Conservation (phyloP, 1,284 basidiomycete genomes). For the Cronartium quercuum region DNA sequence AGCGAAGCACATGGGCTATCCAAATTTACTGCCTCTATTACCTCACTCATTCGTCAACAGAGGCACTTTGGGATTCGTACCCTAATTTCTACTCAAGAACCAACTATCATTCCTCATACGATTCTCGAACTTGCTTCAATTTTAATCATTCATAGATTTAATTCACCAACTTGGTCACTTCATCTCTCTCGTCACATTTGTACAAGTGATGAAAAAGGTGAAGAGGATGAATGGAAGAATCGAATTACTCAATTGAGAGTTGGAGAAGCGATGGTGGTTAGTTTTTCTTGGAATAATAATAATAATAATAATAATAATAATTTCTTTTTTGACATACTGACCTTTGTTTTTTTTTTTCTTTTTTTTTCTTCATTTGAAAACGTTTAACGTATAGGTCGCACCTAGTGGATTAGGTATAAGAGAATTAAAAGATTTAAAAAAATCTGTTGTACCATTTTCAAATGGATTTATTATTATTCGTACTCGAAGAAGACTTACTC, state of each 20-base stretch:
- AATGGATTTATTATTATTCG: constrained; percentile 28
- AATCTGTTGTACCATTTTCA: neutral
- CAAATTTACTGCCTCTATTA: constrained; percentile 15
- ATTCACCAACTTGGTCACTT: constrained; percentile 24
- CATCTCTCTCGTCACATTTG: constrained; percentile 28
- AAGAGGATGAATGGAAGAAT: neutral
- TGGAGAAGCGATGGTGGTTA: constrained; percentile 18
- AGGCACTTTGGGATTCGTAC: constrained; percentile 37
- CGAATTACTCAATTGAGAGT: neutral
- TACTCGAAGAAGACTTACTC: constrained; percentile 26
- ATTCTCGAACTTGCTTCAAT: constrained; percentile 19
- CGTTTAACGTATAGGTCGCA: no score
- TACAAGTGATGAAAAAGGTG: neutral
- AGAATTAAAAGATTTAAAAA: neutral
- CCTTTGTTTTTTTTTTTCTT: neutral
- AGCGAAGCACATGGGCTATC: neutral
- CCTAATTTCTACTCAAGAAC: constrained; percentile 35
- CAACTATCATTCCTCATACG: constrained; percentile 26
- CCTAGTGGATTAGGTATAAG: constrained; percentile 13
- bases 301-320: no score
- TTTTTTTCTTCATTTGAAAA: no score
- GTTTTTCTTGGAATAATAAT: no score
- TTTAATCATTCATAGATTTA: constrained; percentile 24
- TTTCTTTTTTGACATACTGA: no score
- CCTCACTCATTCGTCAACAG: constrained; percentile 35